Evolutionary conservation across 306 rosid genomes (phyloP).

Genomic region (Quercus cerris): DNA sequence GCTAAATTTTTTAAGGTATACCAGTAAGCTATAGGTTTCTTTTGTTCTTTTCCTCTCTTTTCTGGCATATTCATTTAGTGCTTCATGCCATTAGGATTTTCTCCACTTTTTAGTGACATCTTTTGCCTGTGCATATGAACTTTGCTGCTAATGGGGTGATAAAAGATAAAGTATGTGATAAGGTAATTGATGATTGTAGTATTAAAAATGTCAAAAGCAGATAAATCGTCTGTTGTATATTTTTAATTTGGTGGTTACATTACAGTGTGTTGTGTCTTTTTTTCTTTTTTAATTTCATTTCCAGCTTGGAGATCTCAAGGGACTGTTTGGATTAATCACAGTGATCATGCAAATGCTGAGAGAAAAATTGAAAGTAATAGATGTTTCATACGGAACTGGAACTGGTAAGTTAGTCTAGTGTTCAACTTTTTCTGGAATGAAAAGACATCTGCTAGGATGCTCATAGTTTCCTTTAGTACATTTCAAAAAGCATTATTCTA

Average conservation of each 20-base stretch:
- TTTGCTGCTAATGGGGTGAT: background rate
- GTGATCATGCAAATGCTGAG: slow-evolving; percentile 72
- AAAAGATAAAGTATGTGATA: background rate
- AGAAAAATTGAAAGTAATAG: slow-evolving; percentile 74
- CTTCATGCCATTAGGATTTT: background rate
- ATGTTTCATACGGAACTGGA: slow-evolving; percentile 66
- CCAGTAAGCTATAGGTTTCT: background rate
- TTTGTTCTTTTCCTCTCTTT: background rate
- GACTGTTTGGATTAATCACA: slow-evolving; percentile 73
- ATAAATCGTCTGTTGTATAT: slow-evolving; percentile 1
- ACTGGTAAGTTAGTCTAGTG: slow-evolving; percentile 51
- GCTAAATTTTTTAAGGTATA: slow-evolving; percentile 87
- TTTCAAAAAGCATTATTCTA: background rate
- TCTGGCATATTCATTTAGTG: background rate
- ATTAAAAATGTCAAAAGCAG: background rate
- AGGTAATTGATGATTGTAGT: background rate
- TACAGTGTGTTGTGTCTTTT: background rate
- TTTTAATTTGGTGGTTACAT: slow-evolving; percentile 17
- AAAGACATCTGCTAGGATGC: background rate
- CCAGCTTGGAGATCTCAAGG: slow-evolving; percentile 94
- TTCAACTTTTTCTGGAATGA: slow-evolving; percentile 1
- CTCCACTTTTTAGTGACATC: background rate
- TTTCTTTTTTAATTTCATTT: slow-evolving; percentile 10
- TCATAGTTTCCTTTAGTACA: background rate
- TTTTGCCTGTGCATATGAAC: background rate